Evolutionary conservation across 2,329 filamentous ascomycete genomes (phyloP).

Genomic region (Penicillium sp.): DNA sequence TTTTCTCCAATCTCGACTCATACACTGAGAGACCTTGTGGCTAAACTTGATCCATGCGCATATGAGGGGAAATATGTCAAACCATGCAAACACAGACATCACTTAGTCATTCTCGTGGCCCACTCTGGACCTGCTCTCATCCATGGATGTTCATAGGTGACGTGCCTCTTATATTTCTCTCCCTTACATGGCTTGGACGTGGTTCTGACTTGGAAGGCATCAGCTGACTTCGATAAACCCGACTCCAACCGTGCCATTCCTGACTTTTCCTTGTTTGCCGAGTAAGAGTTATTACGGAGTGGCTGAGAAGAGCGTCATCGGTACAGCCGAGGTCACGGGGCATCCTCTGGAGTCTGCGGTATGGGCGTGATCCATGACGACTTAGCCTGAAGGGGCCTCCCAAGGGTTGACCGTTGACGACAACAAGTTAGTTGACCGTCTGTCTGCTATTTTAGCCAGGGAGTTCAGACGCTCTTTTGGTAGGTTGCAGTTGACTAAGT

Average conservation of each 20-base stretch:
- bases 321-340: conserved; percentile 4
- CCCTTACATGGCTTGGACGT: conserved; percentile 1
- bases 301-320: conserved; percentile 3
- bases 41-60: background rate
- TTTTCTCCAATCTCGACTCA: conserved; percentile 5
- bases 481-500: background rate
- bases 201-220: background rate
- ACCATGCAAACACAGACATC: conserved; percentile 5
- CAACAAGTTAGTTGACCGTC: background rate
- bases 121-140: background rate
- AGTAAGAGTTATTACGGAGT: conserved; percentile 6
- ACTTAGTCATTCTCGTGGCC: conserved; percentile 2
- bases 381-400: background rate
- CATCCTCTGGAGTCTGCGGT: background rate
- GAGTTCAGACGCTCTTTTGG: background rate
- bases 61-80: conserved; percentile 9
- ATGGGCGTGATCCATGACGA: conserved; percentile 6
- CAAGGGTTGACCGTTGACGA: background rate
- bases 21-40: conserved; percentile 9
- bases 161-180: background rate
- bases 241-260: background rate
- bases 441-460: background rate
- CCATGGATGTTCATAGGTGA: background rate
- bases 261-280: background rate
- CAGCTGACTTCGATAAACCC: background rate